Base-by-base conservation (phyloP, 345 rosid genomes). In the Lepidium didymum region DNA sequence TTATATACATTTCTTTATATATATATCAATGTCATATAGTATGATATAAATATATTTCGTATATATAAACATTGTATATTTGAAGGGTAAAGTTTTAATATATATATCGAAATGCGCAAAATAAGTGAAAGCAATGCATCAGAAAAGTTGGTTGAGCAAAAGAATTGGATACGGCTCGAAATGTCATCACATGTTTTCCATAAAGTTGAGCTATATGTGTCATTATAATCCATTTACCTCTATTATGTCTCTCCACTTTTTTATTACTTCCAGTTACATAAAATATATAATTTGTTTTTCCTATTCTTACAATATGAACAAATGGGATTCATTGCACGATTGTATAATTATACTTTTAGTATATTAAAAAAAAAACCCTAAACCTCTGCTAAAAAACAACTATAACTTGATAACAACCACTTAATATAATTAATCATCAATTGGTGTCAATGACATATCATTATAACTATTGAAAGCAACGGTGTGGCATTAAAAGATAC, bases 101-200 rank as follows among this genome's bases (percentile, higher is more conserved):
- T 13, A 23, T 33, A 57, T 65, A 36, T 56, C 5, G 46, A 54
- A 60, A 68, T 12, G 62, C 53, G 35, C 37, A 75, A 38, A 61
- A 49, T 46, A 68, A 44, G 59, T 68, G 78, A 75, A 62, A 61
- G 65, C 65, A 53, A 47, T 68, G 70, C 59, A 62, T 68, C 78
- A 12, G 70, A 75, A 68, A 75, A 75, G 78, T 62, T 75, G 46
- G 78, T 62, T 75, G 70, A 55, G 69, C 43, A 62, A 47, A 57
- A 43, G 74, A 68, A 68, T 68, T 62, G 45, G 69, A 68, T 75
- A 52, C 68, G 69, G 69, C 34, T 65, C 37, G 44, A 67, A 69
- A 62, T 74, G 63, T 52, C 58, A 52, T 54, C 73, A 61, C 78
- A 61, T 74, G 74, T 46, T 52, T 46, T 36, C 42, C 51, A 67